Base-by-base conservation (phyloP, 139 green algal species). In the Chlorella vulgaris region DNA sequence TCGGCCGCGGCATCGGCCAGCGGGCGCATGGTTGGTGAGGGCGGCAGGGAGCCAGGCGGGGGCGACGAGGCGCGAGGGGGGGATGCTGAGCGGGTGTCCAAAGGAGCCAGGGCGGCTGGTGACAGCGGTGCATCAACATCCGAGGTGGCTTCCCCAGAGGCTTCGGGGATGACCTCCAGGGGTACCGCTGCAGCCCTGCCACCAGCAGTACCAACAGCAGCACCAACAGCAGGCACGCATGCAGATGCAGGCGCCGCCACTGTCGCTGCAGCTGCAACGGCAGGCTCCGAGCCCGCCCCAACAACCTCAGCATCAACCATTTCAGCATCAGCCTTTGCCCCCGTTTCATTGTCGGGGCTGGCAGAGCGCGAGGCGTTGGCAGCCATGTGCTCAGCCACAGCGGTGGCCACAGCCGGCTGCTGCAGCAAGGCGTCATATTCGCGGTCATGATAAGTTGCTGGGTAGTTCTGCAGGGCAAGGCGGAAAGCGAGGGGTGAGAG, bases 381-480 rank as follows among this genome's bases (percentile, higher is more conserved):
- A 18, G 74, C 74, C 74, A 80, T 42, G 74, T 80, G 74, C 58
- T 80, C 74, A 3, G 74, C 74, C 4, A 61, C 74, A 1, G 74
- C 74, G 3, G 61, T 38, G 18, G 74, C 74, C 74, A 80, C 74
- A 22, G 40, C 58, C 0, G 74, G 74, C 15, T 70, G 74, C 65
- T 69, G 42, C 43, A 83, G 47, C 65, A 83, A 50, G 2, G 43
- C 26, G 36, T 83, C 77, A 13, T 70, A 83, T 13, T 83, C 77
- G 15, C 51, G 38, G 35, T 8, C 33, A 26, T 53, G 62, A 15
- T 83, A 83, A 15, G 24, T 50, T 5, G 53, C 65, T 3, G 50
- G 50, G 77, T 83, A 83, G 50, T 83, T 74, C 77, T 83, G 66
- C 76, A 67, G 4, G 6, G 24, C 21, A 15, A 24, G 61, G 61